Conservation (phyloP, 2,329 filamentous ascomycete species). For the Fusarium humuli region DNA sequence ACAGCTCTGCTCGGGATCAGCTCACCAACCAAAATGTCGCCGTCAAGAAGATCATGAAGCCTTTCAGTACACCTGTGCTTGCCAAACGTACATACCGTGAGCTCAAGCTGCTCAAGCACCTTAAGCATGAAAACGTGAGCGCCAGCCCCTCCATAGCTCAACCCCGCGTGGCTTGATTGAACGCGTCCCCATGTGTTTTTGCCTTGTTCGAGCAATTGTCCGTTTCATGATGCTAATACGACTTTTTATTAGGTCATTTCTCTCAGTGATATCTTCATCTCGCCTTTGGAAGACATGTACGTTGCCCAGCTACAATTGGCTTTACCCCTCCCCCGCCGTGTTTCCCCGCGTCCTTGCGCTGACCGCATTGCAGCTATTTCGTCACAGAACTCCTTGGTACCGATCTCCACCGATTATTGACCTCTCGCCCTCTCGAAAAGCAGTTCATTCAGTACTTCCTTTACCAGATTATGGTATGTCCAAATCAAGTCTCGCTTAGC, state of each 20-base stretch:
- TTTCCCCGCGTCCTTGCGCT: slow-evolving; percentile 27
- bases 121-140: slow-evolving; percentile 92
- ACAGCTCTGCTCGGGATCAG: slow-evolving; percentile 95
- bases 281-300: slow-evolving; percentile 97
- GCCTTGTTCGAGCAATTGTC: slow-evolving; percentile 10
- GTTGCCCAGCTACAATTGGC: slow-evolving; percentile 47
- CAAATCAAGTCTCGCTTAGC: not conserved
- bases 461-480: slow-evolving; percentile 93
- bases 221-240: slow-evolving; percentile 26
- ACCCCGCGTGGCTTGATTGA: slow-evolving; percentile 1
- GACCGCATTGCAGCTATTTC: slow-evolving; percentile 77
- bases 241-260: slow-evolving; percentile 80
- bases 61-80: slow-evolving; percentile 98
- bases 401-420: slow-evolving; percentile 93
- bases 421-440: slow-evolving; percentile 95
- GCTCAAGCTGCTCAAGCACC: slow-evolving; percentile 95
- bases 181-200: slow-evolving; percentile 26
- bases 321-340: slow-evolving; percentile 17
- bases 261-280: slow-evolving; percentile 99
- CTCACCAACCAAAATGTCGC: slow-evolving; percentile 96
- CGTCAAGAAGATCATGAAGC: slow-evolving; percentile 99
- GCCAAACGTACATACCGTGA: slow-evolving; percentile 98
- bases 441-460: slow-evolving; percentile 99
- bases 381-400: slow-evolving; percentile 98
- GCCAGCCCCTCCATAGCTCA: slow-evolving; percentile 8